Evolutionary conservation across 225 moss, liverwort and hornwort species (phyloP), one percentile per base, ranked within the genome.

Genomic region (Pseudoscleropodium purum): DNA sequence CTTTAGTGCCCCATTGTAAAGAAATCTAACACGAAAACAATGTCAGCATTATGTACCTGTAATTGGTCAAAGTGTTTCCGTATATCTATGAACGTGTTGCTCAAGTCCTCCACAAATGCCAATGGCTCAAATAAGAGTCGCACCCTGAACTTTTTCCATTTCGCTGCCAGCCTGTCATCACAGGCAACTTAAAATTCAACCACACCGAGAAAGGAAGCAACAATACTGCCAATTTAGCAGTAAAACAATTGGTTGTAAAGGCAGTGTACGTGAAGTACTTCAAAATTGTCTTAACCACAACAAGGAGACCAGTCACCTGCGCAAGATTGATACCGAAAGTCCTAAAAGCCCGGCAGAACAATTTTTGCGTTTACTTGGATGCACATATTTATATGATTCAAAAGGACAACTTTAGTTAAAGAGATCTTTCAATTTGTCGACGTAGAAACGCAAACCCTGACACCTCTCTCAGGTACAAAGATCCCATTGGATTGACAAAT

Each of bases 121-220:
- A 41, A 92, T 9, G 87, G 88, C 85, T 92, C 90, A 43, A 90
- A 81, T 63, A 92, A 75, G 52, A 92, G 90, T 67, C 85, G 87
- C 43, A 92, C 68, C 62, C 75, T 86, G 52, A 27, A 25, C 73
- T 70, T 85, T 68, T 84, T 88, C 92, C 90, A 92, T 87, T 88
- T 85, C 61, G 54, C 85, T 69, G 70, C 64, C 82, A 56, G n/a
- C 16, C 92, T 92, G 88, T 64, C 65, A 73, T 45, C 73, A 79
- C 49, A 89, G 59, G 37, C 75, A 90, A 69, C 62, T 85, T 12
- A 56, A 75, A 85, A 82, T 21, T 62, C 57, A 36, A 76, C 68
- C 86, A 83, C 64, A 70, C 68, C 41, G 52, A 86, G 27, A 86
- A 66, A 18, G 33, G 45, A 69, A 87, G 79, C 82, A 88, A 66